Conservation (phyloP, 352 stramenopile genomes). For the Globisporangium mamillatum region DNA sequence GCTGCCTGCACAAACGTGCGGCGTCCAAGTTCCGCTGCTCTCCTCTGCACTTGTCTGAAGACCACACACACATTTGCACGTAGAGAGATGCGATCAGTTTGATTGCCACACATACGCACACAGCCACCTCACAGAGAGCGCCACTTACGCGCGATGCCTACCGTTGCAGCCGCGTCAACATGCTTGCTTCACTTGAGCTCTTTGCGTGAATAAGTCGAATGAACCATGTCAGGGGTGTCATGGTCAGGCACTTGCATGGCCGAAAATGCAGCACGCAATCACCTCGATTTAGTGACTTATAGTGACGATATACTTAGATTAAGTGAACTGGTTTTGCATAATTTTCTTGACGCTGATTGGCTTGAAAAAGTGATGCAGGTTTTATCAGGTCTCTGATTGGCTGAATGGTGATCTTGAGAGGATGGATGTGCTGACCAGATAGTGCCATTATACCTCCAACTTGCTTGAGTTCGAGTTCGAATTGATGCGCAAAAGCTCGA, state of each 20-base stretch:
- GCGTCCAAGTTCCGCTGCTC: background rate
- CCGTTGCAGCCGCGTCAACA: conserved; percentile 10
- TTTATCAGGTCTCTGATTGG: background rate
- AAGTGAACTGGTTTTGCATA: background rate
- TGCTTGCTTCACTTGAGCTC: conserved; percentile 6
- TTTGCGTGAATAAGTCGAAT: conserved; percentile 3
- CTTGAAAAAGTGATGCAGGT: background rate
- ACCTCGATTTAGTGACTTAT: background rate
- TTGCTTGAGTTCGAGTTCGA: background rate
- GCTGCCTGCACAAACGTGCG: conserved; percentile 43
- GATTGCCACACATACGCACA: background rate
- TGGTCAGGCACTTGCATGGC: background rate
- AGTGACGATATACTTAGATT: background rate
- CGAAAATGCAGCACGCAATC: conserved; percentile 3
- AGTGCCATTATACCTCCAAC: background rate
- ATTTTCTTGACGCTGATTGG: background rate
- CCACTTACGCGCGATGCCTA: background rate
- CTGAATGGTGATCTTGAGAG: conserved; percentile 3
- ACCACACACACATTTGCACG: background rate
- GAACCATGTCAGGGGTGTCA: background rate
- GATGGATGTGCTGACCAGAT: background rate
- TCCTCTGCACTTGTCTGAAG: conserved; percentile 5
- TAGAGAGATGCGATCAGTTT: background rate
- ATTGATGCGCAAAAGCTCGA: background rate
- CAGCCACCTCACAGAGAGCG: background rate